phyloP scores from a whole-genome alignment of 306 rosid genomes.

The Vigna radiata region DNA sequence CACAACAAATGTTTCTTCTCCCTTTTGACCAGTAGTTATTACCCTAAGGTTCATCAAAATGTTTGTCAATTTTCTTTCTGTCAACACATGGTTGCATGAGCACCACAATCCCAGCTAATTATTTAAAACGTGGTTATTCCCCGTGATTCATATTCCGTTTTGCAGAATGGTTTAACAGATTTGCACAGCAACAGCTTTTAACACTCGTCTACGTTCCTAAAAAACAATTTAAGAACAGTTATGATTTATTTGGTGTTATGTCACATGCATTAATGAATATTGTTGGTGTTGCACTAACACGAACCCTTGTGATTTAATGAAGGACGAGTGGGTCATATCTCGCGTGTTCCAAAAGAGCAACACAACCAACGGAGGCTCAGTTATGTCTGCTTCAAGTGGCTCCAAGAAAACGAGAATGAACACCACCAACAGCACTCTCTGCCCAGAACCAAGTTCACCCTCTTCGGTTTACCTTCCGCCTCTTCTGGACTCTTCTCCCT shows the following conservation, averaged over 20 bases:
- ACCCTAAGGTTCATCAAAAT: slow-evolving; percentile 4
- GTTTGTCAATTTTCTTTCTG: not conserved
- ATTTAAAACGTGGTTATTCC: not conserved
- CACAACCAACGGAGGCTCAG: slow-evolving; percentile 44
- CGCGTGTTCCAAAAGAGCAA: slow-evolving; percentile 81
- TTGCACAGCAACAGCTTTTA: not conserved
- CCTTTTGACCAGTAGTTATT: not conserved
- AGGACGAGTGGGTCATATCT: slow-evolving; percentile 99
- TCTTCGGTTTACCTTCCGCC: slow-evolving; percentile 90
- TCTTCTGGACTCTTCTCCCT: slow-evolving; percentile 77
- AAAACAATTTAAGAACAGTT: not conserved
- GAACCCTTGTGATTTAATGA: not conserved
- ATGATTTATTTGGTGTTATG: not conserved
- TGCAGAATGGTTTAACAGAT: not conserved
- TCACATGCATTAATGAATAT: not conserved
- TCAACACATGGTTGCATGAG: slow-evolving; percentile 42
- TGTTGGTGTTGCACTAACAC: not conserved
- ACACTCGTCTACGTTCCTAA: not conserved
- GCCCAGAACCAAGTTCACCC: slow-evolving; percentile 81
- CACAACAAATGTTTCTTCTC: not conserved
- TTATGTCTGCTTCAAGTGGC: slow-evolving; percentile 38
- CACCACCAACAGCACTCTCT: slow-evolving; percentile 29
- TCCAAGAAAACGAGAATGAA: slow-evolving; percentile 61
- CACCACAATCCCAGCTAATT: not conserved
- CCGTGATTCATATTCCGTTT: not conserved